phyloP scores from a whole-genome alignment of 164 flowering plant species.

The Platanus orientalis region DNA sequence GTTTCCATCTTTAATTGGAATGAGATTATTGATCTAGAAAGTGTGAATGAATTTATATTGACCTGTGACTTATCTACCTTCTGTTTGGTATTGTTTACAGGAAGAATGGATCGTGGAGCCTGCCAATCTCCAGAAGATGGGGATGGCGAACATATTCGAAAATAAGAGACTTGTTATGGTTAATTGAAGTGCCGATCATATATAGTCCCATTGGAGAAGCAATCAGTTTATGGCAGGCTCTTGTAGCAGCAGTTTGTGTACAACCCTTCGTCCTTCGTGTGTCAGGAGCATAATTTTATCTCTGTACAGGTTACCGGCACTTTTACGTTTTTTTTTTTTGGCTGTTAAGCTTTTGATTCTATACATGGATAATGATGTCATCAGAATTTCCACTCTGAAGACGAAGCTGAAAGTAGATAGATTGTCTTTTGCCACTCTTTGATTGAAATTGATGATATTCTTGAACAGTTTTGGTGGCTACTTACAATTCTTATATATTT shows the following conservation, averaged over 20 bases:
- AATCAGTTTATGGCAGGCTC: not conserved
- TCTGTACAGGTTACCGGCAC: not conserved
- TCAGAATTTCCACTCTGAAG: not conserved
- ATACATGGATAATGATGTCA: not conserved
- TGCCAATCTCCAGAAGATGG: conserved; percentile 61
- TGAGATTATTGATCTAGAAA: not conserved
- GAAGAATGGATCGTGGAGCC: conserved; percentile 32
- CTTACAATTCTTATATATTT: too few relatives aligned
- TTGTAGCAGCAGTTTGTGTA: not conserved
- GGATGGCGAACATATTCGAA: conserved; percentile 39
- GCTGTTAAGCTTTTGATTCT: not conserved
- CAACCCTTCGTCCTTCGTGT: not conserved
- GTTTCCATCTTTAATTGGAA: not conserved
- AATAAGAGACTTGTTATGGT: conserved; percentile 16
- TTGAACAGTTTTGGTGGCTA: not conserved
- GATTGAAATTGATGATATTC: not conserved
- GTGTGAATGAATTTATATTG: not conserved
- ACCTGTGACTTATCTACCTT: not conserved
- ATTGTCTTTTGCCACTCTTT: not conserved
- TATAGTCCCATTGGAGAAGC: not conserved
- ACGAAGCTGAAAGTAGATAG: not conserved
- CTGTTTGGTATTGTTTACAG: conserved; percentile 20
- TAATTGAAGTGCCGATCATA: not conserved
- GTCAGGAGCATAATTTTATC: not conserved
- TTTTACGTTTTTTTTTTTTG: not conserved